Evolutionary conservation across 164 flowering plant genomes (phyloP), one percentile per base, ranked within the genome.

Genomic region (Dillenia suffruticosa): DNA sequence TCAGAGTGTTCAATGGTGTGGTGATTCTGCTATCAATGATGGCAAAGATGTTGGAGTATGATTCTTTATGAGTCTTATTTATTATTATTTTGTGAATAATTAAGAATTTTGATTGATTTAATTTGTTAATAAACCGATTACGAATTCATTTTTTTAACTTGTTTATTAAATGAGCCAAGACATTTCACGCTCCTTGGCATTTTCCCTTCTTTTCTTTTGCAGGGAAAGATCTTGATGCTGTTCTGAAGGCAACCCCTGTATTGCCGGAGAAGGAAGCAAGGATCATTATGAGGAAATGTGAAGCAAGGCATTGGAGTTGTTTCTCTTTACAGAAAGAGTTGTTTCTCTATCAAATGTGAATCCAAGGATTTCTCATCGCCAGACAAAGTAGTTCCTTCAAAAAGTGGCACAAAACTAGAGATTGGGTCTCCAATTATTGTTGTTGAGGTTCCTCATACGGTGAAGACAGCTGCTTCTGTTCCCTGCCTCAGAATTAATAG

Each of bases 171-270:
- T 19, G 22, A 19, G 22, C 22, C 22, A 19, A 26, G 0, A 2
- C 40, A 26, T 2, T 3, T 24, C 1, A 26, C 5, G 40, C 5
- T 3, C 40, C 40, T 1, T 26, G 40, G 40, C 5, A 2, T 26
- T 26, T 26, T 26, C 40, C 40, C 40, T 2, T 11, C 51, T 45
- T 59, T 54, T 19, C 66, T 16, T 56, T 54, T 43, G 13, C 56
- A 94, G 99, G 99, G 24, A 91, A 89, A 68, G 99, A 94, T 81
- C 93, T 94, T 65, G 99, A 94, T 85, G 97, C 88, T 5, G 90
- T 94, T 62, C 93, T 94, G 58, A 94, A 91, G 74, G 84, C 88
- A 57, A 87, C 92, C 40, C 97, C 97, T 49, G 45, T 82, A 62
- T 74, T 94, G 65, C 93, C 96, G 26, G 99, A 94, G 77, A 89